Evolutionary conservation across 1,139 yeast species (phyloP).

Genomic region (Diutina scorzettiae): DNA sequence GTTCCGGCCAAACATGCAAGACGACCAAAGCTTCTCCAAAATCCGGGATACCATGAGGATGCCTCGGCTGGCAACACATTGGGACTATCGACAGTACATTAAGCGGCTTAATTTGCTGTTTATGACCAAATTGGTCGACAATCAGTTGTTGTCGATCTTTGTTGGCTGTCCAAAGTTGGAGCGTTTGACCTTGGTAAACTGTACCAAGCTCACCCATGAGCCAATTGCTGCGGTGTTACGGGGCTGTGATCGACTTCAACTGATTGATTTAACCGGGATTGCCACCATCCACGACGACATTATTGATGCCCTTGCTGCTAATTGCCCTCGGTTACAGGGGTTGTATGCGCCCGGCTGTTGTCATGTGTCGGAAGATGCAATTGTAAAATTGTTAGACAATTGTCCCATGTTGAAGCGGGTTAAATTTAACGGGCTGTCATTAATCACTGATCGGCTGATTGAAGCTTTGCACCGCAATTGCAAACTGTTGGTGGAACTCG

Average conservation of each 20-base stretch:
- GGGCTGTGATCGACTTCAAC: slow-evolving; percentile 62
- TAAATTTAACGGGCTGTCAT: slow-evolving; percentile 62
- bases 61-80: slow-evolving; percentile 38
- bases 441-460: slow-evolving; percentile 62
- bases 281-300: slow-evolving; percentile 55
- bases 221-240: slow-evolving; percentile 52
- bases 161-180: slow-evolving; percentile 68
- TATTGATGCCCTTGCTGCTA: slow-evolving; percentile 53
- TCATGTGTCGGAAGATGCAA: slow-evolving; percentile 51
- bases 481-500: slow-evolving; percentile 77
- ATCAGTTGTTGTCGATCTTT: slow-evolving; percentile 43
- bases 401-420: slow-evolving; percentile 77
- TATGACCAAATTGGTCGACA: slow-evolving; percentile 58
- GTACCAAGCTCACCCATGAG: slow-evolving; percentile 49
- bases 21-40: slow-evolving; percentile 35
- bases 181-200: slow-evolving; percentile 74
- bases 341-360: slow-evolving; percentile 82
- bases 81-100: slow-evolving; percentile 66
- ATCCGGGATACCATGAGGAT: slow-evolving; percentile 42
- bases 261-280: slow-evolving; percentile 88
- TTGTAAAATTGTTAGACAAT: slow-evolving; percentile 43
- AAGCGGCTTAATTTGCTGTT: slow-evolving; percentile 73
- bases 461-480: slow-evolving; percentile 54
- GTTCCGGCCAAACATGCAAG: slow-evolving; percentile 78
- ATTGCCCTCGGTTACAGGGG: slow-evolving; percentile 77